Evolutionary conservation across 352 stramenopile genomes (phyloP).

Genomic region (Phytophthora pinifolia): DNA sequence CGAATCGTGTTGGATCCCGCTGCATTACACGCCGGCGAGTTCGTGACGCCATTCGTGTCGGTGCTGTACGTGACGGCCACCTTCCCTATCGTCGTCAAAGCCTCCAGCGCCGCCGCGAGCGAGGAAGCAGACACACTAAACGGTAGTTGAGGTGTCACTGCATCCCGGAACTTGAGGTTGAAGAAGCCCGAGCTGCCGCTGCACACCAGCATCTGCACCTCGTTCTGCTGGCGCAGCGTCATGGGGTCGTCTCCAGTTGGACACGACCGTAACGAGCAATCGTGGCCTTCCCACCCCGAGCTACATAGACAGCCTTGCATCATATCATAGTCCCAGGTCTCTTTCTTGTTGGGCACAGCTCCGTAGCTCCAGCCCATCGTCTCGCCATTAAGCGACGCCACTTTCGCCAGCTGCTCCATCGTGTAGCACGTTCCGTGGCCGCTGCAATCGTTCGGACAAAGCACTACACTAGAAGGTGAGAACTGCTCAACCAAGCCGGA

Average conservation of each 20-base stretch:
- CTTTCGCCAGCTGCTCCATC: constrained; percentile 73
- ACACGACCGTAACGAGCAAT: constrained; percentile 87
- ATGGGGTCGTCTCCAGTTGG: constrained; percentile 89
- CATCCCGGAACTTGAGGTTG: constrained; percentile 71
- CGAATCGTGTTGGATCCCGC: constrained; percentile 56
- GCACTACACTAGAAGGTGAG: constrained; percentile 28
- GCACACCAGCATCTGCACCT: constrained; percentile 80
- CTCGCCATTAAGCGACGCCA: constrained; percentile 53
- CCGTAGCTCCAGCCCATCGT: constrained; percentile 59
- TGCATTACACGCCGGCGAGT: constrained; percentile 39
- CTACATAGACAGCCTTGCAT: constrained; percentile 86
- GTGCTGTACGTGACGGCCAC: constrained; percentile 51
- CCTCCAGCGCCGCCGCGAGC: constrained; percentile 38
- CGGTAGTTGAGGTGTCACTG: constrained; percentile 52
- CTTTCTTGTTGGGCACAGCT: constrained; percentile 76
- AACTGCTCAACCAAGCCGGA: background rate
- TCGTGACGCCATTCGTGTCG: constrained; percentile 19
- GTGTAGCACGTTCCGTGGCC: constrained; percentile 84
- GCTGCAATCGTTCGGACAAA: constrained; percentile 72
- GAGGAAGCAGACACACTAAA: constrained; percentile 34
- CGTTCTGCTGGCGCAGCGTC: constrained; percentile 71
- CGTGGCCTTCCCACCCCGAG: constrained; percentile 86
- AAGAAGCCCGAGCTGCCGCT: constrained; percentile 60
- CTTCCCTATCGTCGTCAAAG: constrained; percentile 47
- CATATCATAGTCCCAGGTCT: constrained; percentile 91